A percentile compares a stretch with the other conserved stretches of the same genome.
Conservation (phyloP, 31 red algal genomes). For the Porphyra umbilicalis region DNA sequence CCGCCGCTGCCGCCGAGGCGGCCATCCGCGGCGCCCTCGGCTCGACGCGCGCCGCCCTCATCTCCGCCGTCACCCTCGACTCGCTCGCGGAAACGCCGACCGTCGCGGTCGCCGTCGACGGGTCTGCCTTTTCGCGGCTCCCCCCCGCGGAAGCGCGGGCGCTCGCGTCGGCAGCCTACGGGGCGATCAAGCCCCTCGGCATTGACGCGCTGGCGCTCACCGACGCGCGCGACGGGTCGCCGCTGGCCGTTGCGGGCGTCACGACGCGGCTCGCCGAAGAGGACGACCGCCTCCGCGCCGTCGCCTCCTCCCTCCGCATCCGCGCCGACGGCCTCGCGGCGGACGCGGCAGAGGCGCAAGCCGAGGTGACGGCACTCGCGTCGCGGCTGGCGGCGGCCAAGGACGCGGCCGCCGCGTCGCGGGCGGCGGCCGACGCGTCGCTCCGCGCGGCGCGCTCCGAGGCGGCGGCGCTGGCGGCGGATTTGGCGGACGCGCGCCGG, state of each 20-base stretch:
- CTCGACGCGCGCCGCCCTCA: neutral
- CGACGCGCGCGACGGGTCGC: neutral
- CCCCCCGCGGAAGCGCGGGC: neutral
- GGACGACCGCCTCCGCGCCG: neutral
- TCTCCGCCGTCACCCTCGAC: neutral
- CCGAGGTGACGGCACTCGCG: neutral
- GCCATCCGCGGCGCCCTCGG: neutral
- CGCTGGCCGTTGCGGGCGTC: neutral
- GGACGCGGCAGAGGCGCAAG: neutral
- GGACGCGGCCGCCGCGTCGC: neutral
- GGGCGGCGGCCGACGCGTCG: neutral
- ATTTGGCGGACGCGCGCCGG: neutral
- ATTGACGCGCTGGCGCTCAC: neutral
- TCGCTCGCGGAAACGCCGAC: neutral
- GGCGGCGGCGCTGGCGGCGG: neutral
- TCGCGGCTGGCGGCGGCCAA: neutral
- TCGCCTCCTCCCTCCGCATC: neutral
- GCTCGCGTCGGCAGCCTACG: neutral
- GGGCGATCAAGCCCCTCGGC: neutral
- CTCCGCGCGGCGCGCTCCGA: neutral
- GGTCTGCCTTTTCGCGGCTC: neutral
- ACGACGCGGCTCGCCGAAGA: neutral
- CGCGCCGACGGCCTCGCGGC: neutral
- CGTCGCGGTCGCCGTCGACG: neutral
- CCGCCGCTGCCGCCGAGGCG: neutral